These are phyloP conservation scores for Phytophthora colocasiae DNA, from an alignment of 352 stramenopile genomes.

Conservation along the genomic window DNA sequence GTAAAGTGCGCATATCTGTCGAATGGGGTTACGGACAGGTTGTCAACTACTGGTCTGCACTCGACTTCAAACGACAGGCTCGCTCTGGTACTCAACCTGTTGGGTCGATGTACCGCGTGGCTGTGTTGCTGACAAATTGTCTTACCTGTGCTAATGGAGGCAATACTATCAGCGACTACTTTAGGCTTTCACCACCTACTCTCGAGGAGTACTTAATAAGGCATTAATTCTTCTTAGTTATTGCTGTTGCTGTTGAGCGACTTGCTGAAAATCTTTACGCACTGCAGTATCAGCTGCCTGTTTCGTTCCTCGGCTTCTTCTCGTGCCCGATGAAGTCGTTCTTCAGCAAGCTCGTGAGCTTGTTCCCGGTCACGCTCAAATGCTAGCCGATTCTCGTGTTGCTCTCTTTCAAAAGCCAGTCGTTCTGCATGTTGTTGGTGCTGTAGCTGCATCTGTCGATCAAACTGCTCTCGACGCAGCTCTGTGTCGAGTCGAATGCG, in stretches of 20 bases:
- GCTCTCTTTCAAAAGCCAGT: not conserved
- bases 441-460: not conserved
- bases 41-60: not conserved
- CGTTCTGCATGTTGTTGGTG: not conserved
- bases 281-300: too few relatives aligned
- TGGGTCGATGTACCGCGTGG: not conserved
- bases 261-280: too few relatives aligned
- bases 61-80: not conserved
- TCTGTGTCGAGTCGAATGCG: not conserved
- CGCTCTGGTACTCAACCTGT: not conserved
- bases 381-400: not conserved
- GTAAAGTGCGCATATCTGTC: not conserved
- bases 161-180: slow-evolving; percentile 2
- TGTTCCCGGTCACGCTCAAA: not conserved
- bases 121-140: not conserved
- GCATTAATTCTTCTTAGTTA: not conserved
- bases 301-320: too few relatives aligned
- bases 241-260: too few relatives aligned
- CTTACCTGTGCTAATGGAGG: not conserved
- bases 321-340: not conserved
- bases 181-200: not conserved
- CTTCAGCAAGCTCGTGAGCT: not conserved
- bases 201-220: not conserved
- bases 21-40: not conserved
- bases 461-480: not conserved